Percentiles rank a stretch among this genome's conserved stretches.
phyloP scores from a whole-genome alignment of 805 yeast genomes.

The Sporopachydermia quercuum region DNA sequence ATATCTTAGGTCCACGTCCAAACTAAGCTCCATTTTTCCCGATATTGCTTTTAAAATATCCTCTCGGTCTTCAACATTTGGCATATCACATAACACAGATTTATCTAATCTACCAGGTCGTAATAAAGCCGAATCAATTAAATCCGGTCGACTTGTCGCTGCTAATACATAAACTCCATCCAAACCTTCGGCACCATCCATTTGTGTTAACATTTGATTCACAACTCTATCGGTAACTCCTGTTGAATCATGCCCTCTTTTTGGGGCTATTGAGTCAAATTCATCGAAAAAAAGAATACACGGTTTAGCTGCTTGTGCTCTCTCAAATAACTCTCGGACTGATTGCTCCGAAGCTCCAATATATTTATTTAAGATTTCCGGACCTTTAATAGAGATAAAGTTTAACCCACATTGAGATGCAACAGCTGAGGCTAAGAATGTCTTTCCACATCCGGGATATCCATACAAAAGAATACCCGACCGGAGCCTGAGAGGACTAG shows the following conservation, averaged over 20 bases:
- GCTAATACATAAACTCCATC: constrained; percentile 96
- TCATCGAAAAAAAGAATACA: constrained; percentile 90
- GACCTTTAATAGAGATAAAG: constrained; percentile 88
- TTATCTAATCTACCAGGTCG: constrained; percentile 96
- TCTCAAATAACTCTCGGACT: constrained; percentile 80
- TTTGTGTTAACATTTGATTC: constrained; percentile 90
- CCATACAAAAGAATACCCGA: constrained; percentile 89
- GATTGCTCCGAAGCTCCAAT: constrained; percentile 96
- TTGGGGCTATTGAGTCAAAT: constrained; percentile 94
- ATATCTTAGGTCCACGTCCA: constrained; percentile 33
- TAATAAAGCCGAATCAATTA: constrained; percentile 84
- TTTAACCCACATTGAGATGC: constrained; percentile 90
- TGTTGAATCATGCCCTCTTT: constrained; percentile 94
- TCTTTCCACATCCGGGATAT: constrained; percentile 96
- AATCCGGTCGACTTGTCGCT: constrained; percentile 91
- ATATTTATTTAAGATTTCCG: constrained; percentile 86
- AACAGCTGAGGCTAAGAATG: constrained; percentile 81
- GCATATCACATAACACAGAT: constrained; percentile 81
- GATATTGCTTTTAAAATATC: constrained; percentile 49
- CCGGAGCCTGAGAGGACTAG: constrained; percentile 73
- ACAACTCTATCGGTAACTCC: constrained; percentile 98
- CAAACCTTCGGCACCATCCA: constrained; percentile 98
- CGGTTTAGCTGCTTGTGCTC: constrained; percentile 91
- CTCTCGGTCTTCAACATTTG: constrained; percentile 49
- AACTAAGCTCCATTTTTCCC: constrained; percentile 42